A percentile compares a stretch with the other conserved stretches of the same genome.
These are phyloP conservation scores for Pseudoneurospora amorphoporcata DNA, from an alignment of 495 filamentous ascomycete genomes.

Conservation along the genomic window DNA sequence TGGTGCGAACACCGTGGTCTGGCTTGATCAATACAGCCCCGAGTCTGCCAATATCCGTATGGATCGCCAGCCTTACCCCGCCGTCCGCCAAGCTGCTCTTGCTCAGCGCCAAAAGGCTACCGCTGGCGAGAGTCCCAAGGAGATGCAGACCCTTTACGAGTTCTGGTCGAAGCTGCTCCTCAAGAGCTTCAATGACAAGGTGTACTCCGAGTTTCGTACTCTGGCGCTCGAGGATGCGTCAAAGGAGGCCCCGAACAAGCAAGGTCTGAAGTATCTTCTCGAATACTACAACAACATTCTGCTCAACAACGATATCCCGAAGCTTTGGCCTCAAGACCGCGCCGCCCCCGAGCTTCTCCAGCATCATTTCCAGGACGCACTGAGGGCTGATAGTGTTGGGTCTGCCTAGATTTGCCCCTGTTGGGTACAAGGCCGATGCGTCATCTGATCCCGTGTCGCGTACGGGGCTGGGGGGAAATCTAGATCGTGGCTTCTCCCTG, in stretches of 20 bases:
- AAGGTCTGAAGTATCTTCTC: conserved; percentile 17
- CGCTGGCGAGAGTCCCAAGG: conserved; percentile 32
- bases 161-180: conserved; percentile 74
- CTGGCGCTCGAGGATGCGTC: conserved; percentile 58
- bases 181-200: conserved; percentile 61
- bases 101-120: conserved; percentile 42
- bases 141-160: conserved; percentile 61
- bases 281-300: conserved; percentile 20
- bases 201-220: conserved; percentile 72
- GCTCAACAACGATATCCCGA: conserved; percentile 11
- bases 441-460: not conserved
- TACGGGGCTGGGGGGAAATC: not conserved
- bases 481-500: not conserved
- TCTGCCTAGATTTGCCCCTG: not conserved
- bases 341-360: conserved; percentile 17
- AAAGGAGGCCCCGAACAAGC: conserved; percentile 9
- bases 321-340: conserved; percentile 21
- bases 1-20: conserved; percentile 3
- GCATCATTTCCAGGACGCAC: conserved; percentile 17
- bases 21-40: conserved; percentile 6
- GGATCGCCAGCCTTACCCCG: conserved; percentile 42
- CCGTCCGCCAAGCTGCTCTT: conserved; percentile 47
- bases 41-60: conserved; percentile 21
- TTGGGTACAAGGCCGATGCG: not conserved
- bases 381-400: conserved; percentile 4